Evolutionary conservation across 495 filamentous ascomycete species (phyloP), one percentile per base, ranked within the genome.

Genomic region (Penicillium turbatum): DNA sequence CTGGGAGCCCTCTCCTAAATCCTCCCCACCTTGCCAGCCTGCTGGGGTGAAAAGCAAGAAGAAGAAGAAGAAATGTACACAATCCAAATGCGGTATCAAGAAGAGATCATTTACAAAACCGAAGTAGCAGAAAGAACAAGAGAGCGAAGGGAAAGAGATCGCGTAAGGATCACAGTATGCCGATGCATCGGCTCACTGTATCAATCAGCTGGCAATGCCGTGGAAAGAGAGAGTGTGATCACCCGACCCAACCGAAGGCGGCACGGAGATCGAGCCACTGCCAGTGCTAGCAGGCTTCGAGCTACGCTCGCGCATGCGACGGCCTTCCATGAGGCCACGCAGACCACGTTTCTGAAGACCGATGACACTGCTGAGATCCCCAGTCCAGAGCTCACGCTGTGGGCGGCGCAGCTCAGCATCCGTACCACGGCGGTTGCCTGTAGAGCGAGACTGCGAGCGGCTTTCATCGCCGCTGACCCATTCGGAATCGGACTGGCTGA

Each of bases 271-370:
- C 24, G 59, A 55, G 5, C 51, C 56, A 31, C 66, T 62, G 29
- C 66, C 48, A 12, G 47, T 51, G 26, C 67, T 69, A 12, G 66
- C 48, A 4, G 71, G 69, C 32, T 74, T 75, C 6, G 59, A 57
- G 8, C 78, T 83, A 26, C 87, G 69, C 60, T 93, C 92, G 45
- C 93, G 75, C 75, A 96, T 83, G 48, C 92, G 79, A 32, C 93
- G 76, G 12, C 93, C 93, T 70, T 98, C 93, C 93, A 97, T 96
- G 65, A 98, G 68, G 0, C 93, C 93, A 42, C 92, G 82, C 51
- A 98, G 64, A 0, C 93, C 93, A 31, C 93, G 77, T 74, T 97
- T 98, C 76, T 98, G 93, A 51, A 98, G 61, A 0, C 93, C 93
- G 52, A 98, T 95, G n/a, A 97, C 92, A 45, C 88, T 88, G 68